Conservation (phyloP, 805 yeast species). For the Soucietia sequanensis region DNA sequence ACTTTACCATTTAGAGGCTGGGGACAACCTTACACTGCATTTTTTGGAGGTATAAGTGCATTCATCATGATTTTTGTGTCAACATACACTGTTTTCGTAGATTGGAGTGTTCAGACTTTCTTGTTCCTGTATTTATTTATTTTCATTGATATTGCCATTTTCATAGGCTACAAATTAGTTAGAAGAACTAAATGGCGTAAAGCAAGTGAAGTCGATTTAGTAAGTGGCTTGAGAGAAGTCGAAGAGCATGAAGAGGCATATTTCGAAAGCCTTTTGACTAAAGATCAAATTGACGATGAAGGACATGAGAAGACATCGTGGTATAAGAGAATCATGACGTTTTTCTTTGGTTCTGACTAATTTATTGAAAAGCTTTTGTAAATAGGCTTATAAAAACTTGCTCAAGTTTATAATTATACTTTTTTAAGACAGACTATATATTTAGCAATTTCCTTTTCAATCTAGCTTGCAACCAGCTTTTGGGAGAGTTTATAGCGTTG, state of each 20-base stretch:
- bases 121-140: constrained; percentile 43
- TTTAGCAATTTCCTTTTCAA: no score
- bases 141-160: constrained; percentile 38
- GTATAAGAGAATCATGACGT: constrained; percentile 13
- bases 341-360: constrained; percentile 26
- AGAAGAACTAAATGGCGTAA: constrained; percentile 34
- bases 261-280: constrained; percentile 16
- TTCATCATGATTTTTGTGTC: constrained; percentile 32
- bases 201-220: constrained; percentile 35
- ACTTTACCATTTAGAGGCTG: constrained; percentile 47
- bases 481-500: no score
- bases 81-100: constrained; percentile 38
- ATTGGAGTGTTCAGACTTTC: constrained; percentile 38
- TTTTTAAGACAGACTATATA: no score
- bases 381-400: no score
- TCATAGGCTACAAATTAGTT: constrained; percentile 34
- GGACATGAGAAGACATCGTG: constrained; percentile 18
- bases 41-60: constrained; percentile 26
- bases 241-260: constrained; percentile 36
- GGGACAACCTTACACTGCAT: constrained; percentile 34
- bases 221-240: constrained; percentile 37
- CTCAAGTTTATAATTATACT: no score
- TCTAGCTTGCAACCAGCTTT: no score
- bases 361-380: no score
- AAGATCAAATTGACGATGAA: constrained; percentile 11